Evolutionary conservation across 2,329 filamentous ascomycete genomes (phyloP).

Genomic region (Stachybotrys chlorohalonatus): DNA sequence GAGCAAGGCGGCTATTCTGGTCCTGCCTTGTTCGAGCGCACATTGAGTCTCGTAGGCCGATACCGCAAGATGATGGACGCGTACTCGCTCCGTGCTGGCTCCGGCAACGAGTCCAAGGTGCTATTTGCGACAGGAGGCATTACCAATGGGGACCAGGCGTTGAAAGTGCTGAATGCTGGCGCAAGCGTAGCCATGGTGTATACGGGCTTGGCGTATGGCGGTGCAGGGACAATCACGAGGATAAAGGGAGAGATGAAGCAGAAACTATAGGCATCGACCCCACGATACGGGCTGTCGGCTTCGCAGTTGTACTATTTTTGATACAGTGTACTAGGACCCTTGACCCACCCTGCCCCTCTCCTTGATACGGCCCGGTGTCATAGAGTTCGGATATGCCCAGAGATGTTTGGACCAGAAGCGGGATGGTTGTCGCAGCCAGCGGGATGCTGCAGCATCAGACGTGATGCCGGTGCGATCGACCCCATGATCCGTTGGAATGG

Average conservation of each 20-base stretch:
- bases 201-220: conserved; percentile 61
- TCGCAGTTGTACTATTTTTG: not conserved
- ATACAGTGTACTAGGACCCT: not conserved
- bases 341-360: too few species aligned
- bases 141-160: conserved; percentile 75
- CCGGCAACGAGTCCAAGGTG: conserved; percentile 50
- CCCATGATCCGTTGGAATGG: too few species aligned
- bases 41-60: conserved; percentile 65
- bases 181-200: conserved; percentile 90
- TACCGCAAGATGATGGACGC: conserved; percentile 65
- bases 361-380: too few species aligned
- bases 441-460: too few species aligned
- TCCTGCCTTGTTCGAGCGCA: conserved; percentile 77
- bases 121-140: conserved; percentile 90
- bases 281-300: not conserved
- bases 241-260: conserved; percentile 55
- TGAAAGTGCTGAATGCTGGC: conserved; percentile 75
- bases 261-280: conserved; percentile 3
- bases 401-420: too few species aligned
- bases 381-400: too few species aligned
- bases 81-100: conserved; percentile 21
- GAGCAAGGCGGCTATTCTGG: conserved; percentile 88
- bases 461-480: too few species aligned
- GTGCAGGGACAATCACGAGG: conserved; percentile 53
- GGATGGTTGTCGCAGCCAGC: too few species aligned